Percentiles rank a stretch among this genome's conserved stretches.
Evolutionary conservation across 1,284 basidiomycete species (phyloP).

Genomic region (Austroboletus olivaceoglutinosus): DNA sequence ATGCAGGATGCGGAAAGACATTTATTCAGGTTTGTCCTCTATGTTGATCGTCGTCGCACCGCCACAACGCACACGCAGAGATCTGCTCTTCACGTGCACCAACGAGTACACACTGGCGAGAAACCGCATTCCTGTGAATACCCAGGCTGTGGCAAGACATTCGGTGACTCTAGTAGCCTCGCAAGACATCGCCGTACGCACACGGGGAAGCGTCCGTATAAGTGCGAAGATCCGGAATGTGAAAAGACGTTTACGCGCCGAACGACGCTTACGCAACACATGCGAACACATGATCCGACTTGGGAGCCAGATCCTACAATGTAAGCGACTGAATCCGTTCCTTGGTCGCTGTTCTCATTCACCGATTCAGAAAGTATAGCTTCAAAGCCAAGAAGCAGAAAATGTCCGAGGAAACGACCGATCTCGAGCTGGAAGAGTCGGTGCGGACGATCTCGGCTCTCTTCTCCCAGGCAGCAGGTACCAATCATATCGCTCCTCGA

Average conservation of each 20-base stretch:
- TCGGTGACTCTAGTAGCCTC: slow-evolving; percentile 85
- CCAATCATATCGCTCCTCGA: slow-evolving; percentile 26
- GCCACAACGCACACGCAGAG: slow-evolving; percentile 46
- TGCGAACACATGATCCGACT: slow-evolving; percentile 76
- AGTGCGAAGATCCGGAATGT: slow-evolving; percentile 74
- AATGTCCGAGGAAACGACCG: slow-evolving; percentile 48
- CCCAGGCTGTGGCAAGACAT: slow-evolving; percentile 78
- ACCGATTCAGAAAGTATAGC: slow-evolving; percentile 58
- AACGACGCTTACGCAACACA: slow-evolving; percentile 76
- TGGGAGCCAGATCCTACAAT: slow-evolving; percentile 80
- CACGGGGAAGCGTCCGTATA: slow-evolving; percentile 79
- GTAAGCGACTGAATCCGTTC: slow-evolving; percentile 42
- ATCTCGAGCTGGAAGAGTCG: slow-evolving; percentile 59
- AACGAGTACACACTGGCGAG: slow-evolving; percentile 85
- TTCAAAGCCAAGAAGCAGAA: slow-evolving; percentile 70
- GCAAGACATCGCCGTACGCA: slow-evolving; percentile 87
- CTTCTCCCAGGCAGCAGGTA: slow-evolving; percentile 47
- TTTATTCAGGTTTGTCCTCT: slow-evolving; percentile 70
- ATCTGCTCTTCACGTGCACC: slow-evolving; percentile 83
- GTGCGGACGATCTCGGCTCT: slow-evolving; percentile 69
- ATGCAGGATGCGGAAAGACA: slow-evolving; percentile 74
- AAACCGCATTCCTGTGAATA: slow-evolving; percentile 87
- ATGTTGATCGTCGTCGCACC: neutral
- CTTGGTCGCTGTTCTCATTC: slow-evolving; percentile 11
- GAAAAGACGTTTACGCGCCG: slow-evolving; percentile 83